Evolutionary conservation across 495 filamentous ascomycete species (phyloP), one percentile per base, ranked within the genome.

Genomic region (Bathelium albidoporum): DNA sequence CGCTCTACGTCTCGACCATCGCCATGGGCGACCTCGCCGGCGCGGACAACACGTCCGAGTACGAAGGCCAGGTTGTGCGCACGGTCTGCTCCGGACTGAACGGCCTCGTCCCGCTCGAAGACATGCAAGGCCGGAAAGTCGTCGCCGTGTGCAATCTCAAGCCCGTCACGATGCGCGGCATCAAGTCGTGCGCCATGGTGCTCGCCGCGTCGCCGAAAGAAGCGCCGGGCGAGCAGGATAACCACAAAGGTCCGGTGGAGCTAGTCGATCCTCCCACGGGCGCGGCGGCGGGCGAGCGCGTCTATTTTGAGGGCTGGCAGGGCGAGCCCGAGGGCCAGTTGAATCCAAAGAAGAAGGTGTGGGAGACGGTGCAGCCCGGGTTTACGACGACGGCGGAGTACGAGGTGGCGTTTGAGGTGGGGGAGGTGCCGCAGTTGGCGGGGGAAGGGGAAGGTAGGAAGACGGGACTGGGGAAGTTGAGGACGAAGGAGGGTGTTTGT

Each of bases 321-420:
- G 91, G 90, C 39, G 87, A 96, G 82, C 94, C 95, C 11, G 91
- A 97, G 80, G 86, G 86, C 65, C 81, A 89, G 60, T 82, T 98
- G 67, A 97, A 97, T 80, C 94, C 95, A 45, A 98, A 97, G 87
- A 97, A 97, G 84, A 97, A 96, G 84, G 76, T 97, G 61, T 97
- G 91, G 90, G 94, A 98, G 82, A 90, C 81, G 12, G 87, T 95
- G 77, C 92, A 96, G 79, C 89, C 90, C 4, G 94, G 93, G 0
- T 97, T 97, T 76, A 90, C 86, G 24, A 98, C 93, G 16, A 96
- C 87, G 18, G 82, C 84, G 2, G 75, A 74, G 39, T 76, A 89
- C 59, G 90, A 90, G 77, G 95, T 95, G 32, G 89, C 81, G 22
- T 91, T 91, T 70, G 87, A 90, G 65, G 81, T 79, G 55, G 77